Conservation (phyloP, 768 basidiomycete genomes). For the Naganishia randhawae region DNA sequence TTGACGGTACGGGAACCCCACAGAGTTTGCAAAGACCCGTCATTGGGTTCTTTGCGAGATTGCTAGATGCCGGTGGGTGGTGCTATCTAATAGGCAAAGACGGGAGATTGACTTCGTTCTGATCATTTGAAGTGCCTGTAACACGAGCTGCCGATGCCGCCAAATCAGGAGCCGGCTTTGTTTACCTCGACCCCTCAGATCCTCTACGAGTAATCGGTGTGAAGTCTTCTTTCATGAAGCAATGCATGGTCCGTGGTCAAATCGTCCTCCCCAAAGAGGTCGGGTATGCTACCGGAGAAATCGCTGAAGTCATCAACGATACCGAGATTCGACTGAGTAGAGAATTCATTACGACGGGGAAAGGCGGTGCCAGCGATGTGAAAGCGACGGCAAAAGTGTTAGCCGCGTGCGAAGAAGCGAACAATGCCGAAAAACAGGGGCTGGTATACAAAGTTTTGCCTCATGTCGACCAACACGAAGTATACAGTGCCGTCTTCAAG, state of each 20-base stretch:
- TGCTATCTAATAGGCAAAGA: not conserved
- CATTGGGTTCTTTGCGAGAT: constrained; percentile 72
- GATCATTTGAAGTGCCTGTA: constrained; percentile 68
- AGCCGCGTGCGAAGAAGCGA: constrained; percentile 55
- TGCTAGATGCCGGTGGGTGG: constrained; percentile 83
- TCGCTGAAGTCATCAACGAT: constrained; percentile 83
- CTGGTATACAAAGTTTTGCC: constrained; percentile 78
- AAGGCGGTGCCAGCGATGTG: constrained; percentile 47
- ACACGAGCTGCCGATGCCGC: constrained; percentile 84
- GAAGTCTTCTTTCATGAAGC: constrained; percentile 69
- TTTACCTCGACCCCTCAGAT: constrained; percentile 70
- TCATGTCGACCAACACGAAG: constrained; percentile 85
- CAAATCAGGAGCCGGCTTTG: constrained; percentile 66
- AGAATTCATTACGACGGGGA: constrained; percentile 45
- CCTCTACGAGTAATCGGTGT: constrained; percentile 78
- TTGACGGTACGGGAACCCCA: not conserved
- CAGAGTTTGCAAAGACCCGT: constrained; percentile 71
- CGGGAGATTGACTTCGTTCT: not conserved
- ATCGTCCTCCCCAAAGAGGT: constrained; percentile 78
- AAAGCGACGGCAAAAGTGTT: constrained; percentile 42
- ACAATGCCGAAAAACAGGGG: constrained; percentile 60
- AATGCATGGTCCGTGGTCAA: constrained; percentile 74
- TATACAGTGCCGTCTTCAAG: constrained; percentile 90
- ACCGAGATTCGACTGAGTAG: constrained; percentile 60
- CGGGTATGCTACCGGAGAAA: constrained; percentile 72